A percentile compares a stretch with the other conserved stretches of the same genome.
These are phyloP conservation scores for Exophiala calicioides DNA, from an alignment of 2,329 filamentous ascomycete species.

Conservation along the genomic window DNA sequence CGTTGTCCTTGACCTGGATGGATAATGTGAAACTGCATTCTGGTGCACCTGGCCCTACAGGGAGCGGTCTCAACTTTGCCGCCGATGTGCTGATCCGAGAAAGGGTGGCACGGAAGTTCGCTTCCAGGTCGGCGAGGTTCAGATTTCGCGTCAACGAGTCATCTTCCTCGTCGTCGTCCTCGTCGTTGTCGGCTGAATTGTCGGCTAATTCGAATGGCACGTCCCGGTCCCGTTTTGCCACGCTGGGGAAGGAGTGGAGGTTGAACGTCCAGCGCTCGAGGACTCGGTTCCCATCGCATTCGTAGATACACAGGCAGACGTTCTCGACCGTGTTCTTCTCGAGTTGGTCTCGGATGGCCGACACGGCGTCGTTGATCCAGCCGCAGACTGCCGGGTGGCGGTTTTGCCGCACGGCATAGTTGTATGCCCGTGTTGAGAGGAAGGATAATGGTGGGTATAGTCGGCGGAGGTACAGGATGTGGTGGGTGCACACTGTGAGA, in stretches of 20 bases:
- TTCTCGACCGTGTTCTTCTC: constrained; percentile 58
- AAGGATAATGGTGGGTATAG: constrained; percentile 80
- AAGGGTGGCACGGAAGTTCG: constrained; percentile 51
- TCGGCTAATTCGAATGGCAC: constrained; percentile 46
- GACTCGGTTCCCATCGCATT: constrained; percentile 51
- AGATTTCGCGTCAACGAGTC: constrained; percentile 35
- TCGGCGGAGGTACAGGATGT: constrained; percentile 76
- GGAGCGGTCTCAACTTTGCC: constrained; percentile 32
- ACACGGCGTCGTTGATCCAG: constrained; percentile 80
- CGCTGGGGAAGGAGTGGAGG: constrained; percentile 56
- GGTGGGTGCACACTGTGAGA: constrained; percentile 79
- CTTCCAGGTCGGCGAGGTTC: constrained; percentile 46
- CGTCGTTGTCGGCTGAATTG: constrained; percentile 11
- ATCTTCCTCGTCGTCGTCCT: constrained; percentile 45
- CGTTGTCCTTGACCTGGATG: constrained; percentile 50
- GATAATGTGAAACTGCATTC: constrained; percentile 53
- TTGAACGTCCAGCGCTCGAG: constrained; percentile 64
- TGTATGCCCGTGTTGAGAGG: constrained; percentile 76
- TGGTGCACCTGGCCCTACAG: constrained; percentile 24
- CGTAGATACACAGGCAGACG: constrained; percentile 60
- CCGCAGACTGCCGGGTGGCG: constrained; percentile 82
- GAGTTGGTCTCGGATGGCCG: constrained; percentile 70
- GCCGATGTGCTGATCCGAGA: constrained; percentile 44
- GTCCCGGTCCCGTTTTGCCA: constrained; percentile 48
- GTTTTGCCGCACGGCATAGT: constrained; percentile 79